Conservation (phyloP, 108 stramenopile genomes). For the Nitzschia sp. region DNA sequence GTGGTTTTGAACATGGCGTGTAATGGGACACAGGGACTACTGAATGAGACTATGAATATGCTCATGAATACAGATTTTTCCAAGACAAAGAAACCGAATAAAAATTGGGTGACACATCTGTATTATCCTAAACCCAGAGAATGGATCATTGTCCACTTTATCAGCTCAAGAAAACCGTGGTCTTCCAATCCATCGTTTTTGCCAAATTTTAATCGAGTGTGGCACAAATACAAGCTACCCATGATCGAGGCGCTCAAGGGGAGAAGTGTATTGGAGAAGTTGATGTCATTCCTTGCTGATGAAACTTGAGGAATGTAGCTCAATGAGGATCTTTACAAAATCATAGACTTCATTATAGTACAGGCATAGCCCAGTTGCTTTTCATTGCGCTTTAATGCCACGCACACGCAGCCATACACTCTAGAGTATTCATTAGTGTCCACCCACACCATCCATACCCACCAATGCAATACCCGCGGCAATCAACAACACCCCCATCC, state of each 20-base stretch:
- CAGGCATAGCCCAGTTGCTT: no score
- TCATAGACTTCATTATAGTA: no score
- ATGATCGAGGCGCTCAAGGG: neutral
- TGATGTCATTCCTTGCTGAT: no score
- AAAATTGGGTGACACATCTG: neutral
- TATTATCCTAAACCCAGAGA: constrained; percentile 4
- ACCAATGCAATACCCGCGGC: constrained; percentile 52
- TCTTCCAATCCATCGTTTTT: neutral
- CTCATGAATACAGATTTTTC: neutral
- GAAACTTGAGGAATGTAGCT: no score
- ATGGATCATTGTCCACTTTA: constrained; percentile 4
- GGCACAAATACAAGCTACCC: neutral
- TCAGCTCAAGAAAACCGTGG: constrained; percentile 6
- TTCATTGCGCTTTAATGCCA: no score
- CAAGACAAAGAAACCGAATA: neutral
- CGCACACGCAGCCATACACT: no score
- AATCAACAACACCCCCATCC: constrained; percentile 54
- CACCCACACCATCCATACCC: constrained; percentile 37
- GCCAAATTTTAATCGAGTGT: neutral
- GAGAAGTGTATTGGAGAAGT: no score
- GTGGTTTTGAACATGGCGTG: constrained; percentile 5
- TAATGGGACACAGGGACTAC: constrained; percentile 1
- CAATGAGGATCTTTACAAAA: no score
- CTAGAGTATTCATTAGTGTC: no score
- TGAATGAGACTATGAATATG: constrained; percentile 9